A percentile compares a stretch with the other conserved stretches of the same genome.
These are phyloP conservation scores for Mycena vitilis DNA, from an alignment of 768 basidiomycete species.

Conservation along the genomic window DNA sequence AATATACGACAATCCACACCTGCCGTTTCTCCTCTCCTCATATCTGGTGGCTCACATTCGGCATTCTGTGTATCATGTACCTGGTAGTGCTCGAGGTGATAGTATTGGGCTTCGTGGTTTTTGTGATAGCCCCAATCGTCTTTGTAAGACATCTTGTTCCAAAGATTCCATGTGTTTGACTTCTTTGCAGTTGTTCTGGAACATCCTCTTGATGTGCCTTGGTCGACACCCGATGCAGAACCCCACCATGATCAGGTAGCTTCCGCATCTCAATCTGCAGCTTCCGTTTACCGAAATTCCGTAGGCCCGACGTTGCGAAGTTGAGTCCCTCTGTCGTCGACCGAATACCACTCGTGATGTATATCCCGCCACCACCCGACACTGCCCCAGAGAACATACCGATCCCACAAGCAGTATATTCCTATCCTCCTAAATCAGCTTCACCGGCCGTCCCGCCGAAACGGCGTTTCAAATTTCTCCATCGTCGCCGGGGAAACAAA, in stretches of 20 bases:
- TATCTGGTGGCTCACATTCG: constrained; percentile 76
- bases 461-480: constrained; percentile 67
- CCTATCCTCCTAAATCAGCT: constrained; percentile 69
- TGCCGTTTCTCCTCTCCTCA: constrained; percentile 83
- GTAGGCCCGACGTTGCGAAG: constrained; percentile 78
- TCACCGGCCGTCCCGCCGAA: constrained; percentile 45
- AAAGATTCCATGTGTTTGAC: constrained; percentile 15
- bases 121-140: constrained; percentile 82
- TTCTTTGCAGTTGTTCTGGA: constrained; percentile 72
- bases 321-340: constrained; percentile 79
- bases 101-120: constrained; percentile 79
- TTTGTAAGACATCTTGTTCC: constrained; percentile 62
- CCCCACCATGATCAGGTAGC: constrained; percentile 67
- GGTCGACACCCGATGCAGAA: constrained; percentile 85
- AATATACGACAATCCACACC: constrained; percentile 79
- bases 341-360: constrained; percentile 84
- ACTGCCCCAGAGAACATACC: constrained; percentile 49
- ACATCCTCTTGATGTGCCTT: constrained; percentile 80
- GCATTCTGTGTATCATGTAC: constrained; percentile 83
- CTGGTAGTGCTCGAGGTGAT: constrained; percentile 72
- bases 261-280: not conserved
- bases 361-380: constrained; percentile 84
- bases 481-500: constrained; percentile 41
- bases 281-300: not conserved
- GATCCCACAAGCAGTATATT: constrained; percentile 62